phyloP scores from a whole-genome alignment of 129 eudicot genomes.

The Helianthus tuberosus region DNA sequence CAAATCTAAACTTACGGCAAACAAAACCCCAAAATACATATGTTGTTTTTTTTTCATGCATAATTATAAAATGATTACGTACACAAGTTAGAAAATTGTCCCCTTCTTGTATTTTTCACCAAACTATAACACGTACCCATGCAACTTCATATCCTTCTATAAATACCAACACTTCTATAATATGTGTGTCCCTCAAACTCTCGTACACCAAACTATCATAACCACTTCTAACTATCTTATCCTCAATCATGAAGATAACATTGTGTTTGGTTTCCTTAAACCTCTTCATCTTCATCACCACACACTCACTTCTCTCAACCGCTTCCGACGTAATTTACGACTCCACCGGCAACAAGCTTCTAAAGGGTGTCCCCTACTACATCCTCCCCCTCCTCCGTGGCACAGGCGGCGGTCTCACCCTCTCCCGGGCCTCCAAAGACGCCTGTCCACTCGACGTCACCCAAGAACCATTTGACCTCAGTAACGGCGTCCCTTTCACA shows the following conservation, averaged over 20 bases:
- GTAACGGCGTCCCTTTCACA: conserved; percentile 26
- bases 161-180: neutral
- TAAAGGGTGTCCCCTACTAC: conserved; percentile 29
- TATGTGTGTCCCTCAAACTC: neutral
- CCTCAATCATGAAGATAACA: conserved; percentile 19
- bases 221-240: neutral
- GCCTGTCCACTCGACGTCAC: conserved; percentile 29
- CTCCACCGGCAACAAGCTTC: conserved; percentile 37
- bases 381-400: conserved; percentile 36
- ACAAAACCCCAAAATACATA: no score
- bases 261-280: neutral
- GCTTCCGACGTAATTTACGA: conserved; percentile 22
- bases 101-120: no score
- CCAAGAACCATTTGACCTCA: conserved; percentile 33
- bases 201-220: neutral
- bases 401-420: conserved; percentile 36
- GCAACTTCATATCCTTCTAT: neutral
- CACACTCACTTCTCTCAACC: conserved; percentile 7
- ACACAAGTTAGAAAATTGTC: no score
- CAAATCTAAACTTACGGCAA: no score
- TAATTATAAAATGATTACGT: no score
- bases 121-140: no score
- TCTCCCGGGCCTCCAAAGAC: conserved; percentile 21
- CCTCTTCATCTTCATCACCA: conserved; percentile 8
- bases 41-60: no score